Conservation (phyloP, 768 basidiomycete species). For the Sporobolomyces pararoseus region DNA sequence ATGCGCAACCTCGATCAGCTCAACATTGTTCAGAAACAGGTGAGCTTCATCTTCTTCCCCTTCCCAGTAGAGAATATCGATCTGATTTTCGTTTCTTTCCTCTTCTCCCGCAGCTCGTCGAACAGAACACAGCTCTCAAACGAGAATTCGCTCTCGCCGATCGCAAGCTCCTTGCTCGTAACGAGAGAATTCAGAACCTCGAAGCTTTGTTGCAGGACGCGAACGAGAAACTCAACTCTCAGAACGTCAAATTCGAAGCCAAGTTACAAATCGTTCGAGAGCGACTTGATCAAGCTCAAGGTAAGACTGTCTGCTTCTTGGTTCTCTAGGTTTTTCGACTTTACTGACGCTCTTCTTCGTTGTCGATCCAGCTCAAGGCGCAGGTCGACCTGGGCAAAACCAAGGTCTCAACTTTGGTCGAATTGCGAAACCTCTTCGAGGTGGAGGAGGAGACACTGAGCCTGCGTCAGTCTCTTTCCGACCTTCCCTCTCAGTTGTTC, state of each 20-base stretch:
- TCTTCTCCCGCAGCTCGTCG: constrained; percentile 67
- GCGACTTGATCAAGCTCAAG: constrained; percentile 83
- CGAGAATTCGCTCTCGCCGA: constrained; percentile 97
- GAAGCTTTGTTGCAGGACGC: constrained; percentile 89
- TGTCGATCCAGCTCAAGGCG: constrained; percentile 6
- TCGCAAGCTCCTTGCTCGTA: constrained; percentile 89
- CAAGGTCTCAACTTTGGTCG: constrained; percentile 74
- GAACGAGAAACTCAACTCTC: constrained; percentile 81
- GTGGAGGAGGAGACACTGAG: constrained; percentile 62
- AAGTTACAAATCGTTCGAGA: constrained; percentile 89
- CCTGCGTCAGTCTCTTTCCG: constrained; percentile 4
- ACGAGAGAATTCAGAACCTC: constrained; percentile 95
- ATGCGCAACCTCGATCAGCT: constrained; percentile 94
- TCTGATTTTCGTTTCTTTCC: not conserved
- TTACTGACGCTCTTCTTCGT: not conserved
- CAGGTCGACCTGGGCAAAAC: constrained; percentile 5
- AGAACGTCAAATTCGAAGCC: constrained; percentile 92
- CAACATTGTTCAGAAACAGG: constrained; percentile 95
- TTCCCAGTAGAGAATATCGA: not conserved
- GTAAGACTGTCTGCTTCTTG: constrained; percentile 55
- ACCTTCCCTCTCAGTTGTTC: no score
- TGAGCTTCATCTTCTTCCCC: constrained; percentile 50
- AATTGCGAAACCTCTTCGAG: constrained; percentile 93
- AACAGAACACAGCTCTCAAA: constrained; percentile 94
- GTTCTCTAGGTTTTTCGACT: not conserved